phyloP scores from a whole-genome alignment of 352 stramenopile genomes.

The Pythium vanterpoolii region DNA sequence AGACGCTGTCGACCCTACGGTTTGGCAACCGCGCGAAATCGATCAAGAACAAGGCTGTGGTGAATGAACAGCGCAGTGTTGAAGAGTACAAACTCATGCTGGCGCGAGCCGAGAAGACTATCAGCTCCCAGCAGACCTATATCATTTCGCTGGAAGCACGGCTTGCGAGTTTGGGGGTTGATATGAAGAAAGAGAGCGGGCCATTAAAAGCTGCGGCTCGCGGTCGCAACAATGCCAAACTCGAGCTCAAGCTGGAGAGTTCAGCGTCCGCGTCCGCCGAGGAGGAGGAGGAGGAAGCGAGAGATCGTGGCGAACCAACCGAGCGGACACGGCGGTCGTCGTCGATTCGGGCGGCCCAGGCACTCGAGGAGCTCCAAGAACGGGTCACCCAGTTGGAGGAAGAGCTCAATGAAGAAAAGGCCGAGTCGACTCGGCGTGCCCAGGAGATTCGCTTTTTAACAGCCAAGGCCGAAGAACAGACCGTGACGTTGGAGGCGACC shows the following conservation, averaged over 20 bases:
- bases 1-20: slow-evolving; percentile 91
- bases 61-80: slow-evolving; percentile 90
- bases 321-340: slow-evolving; percentile 31
- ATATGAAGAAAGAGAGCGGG: slow-evolving; percentile 26
- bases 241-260: slow-evolving; percentile 2
- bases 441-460: slow-evolving; percentile 74
- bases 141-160: slow-evolving; percentile 78
- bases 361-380: slow-evolving; percentile 69
- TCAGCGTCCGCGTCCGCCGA: slow-evolving; percentile 14
- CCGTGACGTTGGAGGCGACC: slow-evolving; percentile 50
- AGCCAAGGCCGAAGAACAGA: slow-evolving; percentile 61
- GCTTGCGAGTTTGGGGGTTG: slow-evolving; percentile 31
- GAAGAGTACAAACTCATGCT: slow-evolving; percentile 89
- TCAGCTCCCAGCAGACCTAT: slow-evolving; percentile 78
- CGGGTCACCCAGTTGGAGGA: slow-evolving; percentile 69
- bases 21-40: slow-evolving; percentile 92
- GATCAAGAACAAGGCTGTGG: slow-evolving; percentile 94
- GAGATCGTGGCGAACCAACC: slow-evolving; percentile 6
- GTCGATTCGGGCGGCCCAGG: slow-evolving; percentile 49
- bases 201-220: not conserved
- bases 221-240: slow-evolving; percentile 10
- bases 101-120: slow-evolving; percentile 74
- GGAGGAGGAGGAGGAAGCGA: slow-evolving; percentile 13
- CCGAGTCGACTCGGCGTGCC: slow-evolving; percentile 65
- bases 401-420: slow-evolving; percentile 75